Evolutionary conservation across 768 basidiomycete genomes (phyloP).

Genomic region (Boletus rex-veris): DNA sequence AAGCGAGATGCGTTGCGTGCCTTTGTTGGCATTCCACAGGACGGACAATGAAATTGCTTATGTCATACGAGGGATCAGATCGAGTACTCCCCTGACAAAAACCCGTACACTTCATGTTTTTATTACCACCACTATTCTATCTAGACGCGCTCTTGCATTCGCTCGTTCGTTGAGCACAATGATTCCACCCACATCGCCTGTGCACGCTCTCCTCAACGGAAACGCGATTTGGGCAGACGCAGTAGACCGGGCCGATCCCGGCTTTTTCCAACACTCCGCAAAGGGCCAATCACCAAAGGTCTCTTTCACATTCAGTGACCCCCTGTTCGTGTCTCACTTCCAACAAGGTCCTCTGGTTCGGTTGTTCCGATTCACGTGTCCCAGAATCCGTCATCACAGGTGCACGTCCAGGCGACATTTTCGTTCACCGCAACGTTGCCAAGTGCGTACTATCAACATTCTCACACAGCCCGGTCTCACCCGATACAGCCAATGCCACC

Average conservation of each 20-base stretch:
- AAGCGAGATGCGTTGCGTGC: constrained; percentile 37
- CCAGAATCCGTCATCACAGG: constrained; percentile 77
- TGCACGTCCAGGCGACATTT: constrained; percentile 79
- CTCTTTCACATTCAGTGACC: neutral
- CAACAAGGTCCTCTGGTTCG: constrained; percentile 75
- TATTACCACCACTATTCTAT: no score
- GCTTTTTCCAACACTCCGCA: constrained; percentile 58
- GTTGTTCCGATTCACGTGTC: constrained; percentile 84
- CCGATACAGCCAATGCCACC: constrained; percentile 61
- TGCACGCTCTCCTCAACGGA: constrained; percentile 34
- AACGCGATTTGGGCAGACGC: constrained; percentile 73
- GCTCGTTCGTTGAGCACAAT: neutral
- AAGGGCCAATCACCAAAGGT: constrained; percentile 70
- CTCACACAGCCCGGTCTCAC: neutral
- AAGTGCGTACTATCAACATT: constrained; percentile 45
- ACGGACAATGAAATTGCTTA: constrained; percentile 12
- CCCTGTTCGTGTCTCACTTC: neutral
- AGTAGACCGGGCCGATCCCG: constrained; percentile 51
- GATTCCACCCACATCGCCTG: neutral
- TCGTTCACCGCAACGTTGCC: constrained; percentile 86
- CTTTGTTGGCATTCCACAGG: constrained; percentile 36
- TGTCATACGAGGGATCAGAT: constrained; percentile 3
- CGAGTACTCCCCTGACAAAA: neutral
- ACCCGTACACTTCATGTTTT: no score
- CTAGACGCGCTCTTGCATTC: no score